Evolutionary conservation across 805 yeast species (phyloP), one percentile per base, ranked within the genome.

Genomic region (Spathaspora gorwiae): DNA sequence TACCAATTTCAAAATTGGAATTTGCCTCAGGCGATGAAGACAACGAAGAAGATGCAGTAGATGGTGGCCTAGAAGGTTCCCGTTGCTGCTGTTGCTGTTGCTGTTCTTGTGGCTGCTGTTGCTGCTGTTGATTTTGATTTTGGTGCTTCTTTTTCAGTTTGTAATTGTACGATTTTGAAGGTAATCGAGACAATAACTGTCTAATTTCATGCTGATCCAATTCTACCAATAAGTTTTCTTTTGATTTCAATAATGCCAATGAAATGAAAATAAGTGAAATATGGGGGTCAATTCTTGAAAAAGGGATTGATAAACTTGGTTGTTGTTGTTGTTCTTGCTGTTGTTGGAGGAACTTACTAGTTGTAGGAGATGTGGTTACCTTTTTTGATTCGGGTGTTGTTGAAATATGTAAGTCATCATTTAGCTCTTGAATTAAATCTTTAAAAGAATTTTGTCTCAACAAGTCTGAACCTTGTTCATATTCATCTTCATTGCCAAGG

Each of bases 181-280:
- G 79, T 39, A 77, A 58, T 34, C 83, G 76, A 49, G 80, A 79
- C 49, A 90, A 72, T 52, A 81, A 81, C 59, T 90, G 95, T 34
- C 90, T 73, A 38, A 89, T 87, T 64, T 90, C 98, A 51, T 87
- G 82, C 60, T 88, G 95, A 57, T 90, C 98, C 51, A 90, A 81
- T 60, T 90, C 97, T 51, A 87, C 75, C 44, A 90, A 72, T 35
- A 85, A 80, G 53, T 80, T 80, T 54, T 86, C 90, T 62, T 84
- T 84, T 42, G 92, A 82, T 62, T 87, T 87, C 52, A 90, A 68
- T 35, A 90, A 78, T 1, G 97, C 87, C 40, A 90, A 68, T 40
- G 87, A 81, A 2, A 87, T 78, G 57, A 89, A 90, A 1, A 86
- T 65, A 31, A 89, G 73, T 65, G 86, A 90, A 29, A 83, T 73